These are phyloP conservation scores for Kockovaella imperatae DNA, from an alignment of 768 basidiomycete genomes.

Conservation along the genomic window DNA sequence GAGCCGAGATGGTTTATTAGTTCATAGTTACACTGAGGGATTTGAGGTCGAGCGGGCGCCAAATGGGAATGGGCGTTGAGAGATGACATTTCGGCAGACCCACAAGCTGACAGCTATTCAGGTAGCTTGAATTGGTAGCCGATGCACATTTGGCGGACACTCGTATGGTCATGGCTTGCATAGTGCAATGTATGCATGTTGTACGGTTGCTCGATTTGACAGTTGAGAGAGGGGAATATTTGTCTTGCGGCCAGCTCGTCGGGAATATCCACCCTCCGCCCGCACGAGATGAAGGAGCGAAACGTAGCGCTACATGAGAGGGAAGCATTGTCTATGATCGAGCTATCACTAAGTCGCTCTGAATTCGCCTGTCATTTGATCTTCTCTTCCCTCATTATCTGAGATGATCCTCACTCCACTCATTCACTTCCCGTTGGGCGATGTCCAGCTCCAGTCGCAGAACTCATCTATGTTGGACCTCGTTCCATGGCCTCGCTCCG, in stretches of 20 bases:
- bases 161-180: not conserved
- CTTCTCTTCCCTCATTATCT: constrained; percentile 4
- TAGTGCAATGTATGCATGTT: not conserved
- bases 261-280: not conserved
- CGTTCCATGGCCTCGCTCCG: too few relatives aligned
- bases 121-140: not conserved
- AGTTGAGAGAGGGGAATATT: not conserved
- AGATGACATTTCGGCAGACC: not conserved
- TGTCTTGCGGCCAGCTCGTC: not conserved
- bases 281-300: not conserved
- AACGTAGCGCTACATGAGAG: not conserved
- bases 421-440: too few relatives aligned
- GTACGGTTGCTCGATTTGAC: not conserved
- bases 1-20: not conserved
- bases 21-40: not conserved
- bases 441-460: too few relatives aligned
- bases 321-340: not conserved
- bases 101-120: not conserved
- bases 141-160: not conserved
- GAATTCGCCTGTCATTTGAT: not conserved
- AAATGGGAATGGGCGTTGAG: not conserved
- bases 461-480: too few relatives aligned
- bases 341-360: not conserved
- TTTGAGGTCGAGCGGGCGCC: not conserved
- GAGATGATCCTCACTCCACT: too few relatives aligned